These are phyloP conservation scores for Neospora caninum DNA, from an alignment of 169 alveolate species.

Conservation along the genomic window DNA sequence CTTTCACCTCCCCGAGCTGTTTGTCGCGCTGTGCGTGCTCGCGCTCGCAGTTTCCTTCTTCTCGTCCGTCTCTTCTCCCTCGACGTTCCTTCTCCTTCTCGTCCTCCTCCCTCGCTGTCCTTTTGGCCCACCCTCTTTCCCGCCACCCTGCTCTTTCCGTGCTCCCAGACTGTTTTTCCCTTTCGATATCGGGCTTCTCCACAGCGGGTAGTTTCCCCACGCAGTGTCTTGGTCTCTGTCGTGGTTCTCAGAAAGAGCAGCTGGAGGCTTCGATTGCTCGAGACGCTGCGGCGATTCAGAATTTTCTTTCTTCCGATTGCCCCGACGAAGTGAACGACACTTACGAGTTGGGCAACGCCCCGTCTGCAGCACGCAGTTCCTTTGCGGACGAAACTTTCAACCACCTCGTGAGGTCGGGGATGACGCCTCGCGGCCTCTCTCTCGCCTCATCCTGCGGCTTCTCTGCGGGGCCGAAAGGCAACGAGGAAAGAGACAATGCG, in stretches of 20 bases:
- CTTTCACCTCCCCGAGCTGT: background rate
- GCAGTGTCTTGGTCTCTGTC: background rate
- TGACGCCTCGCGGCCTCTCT: background rate
- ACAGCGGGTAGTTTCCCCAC: no score
- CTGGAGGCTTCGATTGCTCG: background rate
- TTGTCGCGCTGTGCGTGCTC: background rate
- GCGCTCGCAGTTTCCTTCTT: background rate
- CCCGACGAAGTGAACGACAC: background rate
- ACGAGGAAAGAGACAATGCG: background rate
- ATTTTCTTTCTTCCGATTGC: background rate
- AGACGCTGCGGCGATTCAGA: background rate
- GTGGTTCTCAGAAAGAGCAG: background rate
- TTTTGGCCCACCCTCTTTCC: no score
- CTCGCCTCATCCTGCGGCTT: background rate
- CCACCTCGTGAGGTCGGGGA: background rate
- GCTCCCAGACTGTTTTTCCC: background rate
- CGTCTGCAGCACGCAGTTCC: background rate
- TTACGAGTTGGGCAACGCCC: background rate
- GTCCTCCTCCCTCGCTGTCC: background rate
- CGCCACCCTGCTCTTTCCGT: no score
- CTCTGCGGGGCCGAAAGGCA: background rate
- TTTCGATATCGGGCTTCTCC: background rate
- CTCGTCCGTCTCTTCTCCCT: background rate
- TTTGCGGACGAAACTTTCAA: background rate
- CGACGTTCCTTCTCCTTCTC: background rate